phyloP scores from a whole-genome alignment of 352 stramenopile genomes.

The Phytophthora sojae region DNA sequence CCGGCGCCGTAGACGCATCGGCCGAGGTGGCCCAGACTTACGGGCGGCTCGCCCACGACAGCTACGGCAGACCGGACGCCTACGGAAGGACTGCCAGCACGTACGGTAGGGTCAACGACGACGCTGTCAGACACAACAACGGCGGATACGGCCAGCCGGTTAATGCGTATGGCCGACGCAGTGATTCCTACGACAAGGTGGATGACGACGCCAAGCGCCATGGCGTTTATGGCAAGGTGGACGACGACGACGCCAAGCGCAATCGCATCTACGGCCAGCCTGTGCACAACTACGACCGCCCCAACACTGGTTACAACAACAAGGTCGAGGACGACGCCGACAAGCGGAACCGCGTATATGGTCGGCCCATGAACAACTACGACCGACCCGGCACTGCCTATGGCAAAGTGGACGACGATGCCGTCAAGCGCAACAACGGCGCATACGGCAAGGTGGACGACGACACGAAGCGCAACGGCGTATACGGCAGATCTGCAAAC shows the following conservation, averaged over 20 bases:
- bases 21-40: conserved; percentile 7
- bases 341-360: not conserved
- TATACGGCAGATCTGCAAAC: not conserved
- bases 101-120: not conserved
- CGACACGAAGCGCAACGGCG: not conserved
- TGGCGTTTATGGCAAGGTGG: too few species aligned
- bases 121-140: too few species aligned
- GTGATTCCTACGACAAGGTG: not conserved
- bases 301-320: too few species aligned
- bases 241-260: too few species aligned
- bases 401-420: not conserved
- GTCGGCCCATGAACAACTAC: too few species aligned
- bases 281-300: too few species aligned
- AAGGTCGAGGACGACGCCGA: not conserved
- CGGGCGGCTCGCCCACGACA: not conserved
- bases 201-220: not conserved
- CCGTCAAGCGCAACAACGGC: not conserved
- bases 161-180: not conserved
- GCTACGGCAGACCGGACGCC: not conserved
- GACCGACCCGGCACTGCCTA: not conserved
- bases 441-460: not conserved
- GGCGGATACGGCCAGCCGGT: not conserved
- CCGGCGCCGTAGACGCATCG: not conserved
- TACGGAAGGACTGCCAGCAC: not conserved
- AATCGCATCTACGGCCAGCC: too few species aligned